Conservation (phyloP, 306 rosid genomes). For the Echinosophora koreensis region DNA sequence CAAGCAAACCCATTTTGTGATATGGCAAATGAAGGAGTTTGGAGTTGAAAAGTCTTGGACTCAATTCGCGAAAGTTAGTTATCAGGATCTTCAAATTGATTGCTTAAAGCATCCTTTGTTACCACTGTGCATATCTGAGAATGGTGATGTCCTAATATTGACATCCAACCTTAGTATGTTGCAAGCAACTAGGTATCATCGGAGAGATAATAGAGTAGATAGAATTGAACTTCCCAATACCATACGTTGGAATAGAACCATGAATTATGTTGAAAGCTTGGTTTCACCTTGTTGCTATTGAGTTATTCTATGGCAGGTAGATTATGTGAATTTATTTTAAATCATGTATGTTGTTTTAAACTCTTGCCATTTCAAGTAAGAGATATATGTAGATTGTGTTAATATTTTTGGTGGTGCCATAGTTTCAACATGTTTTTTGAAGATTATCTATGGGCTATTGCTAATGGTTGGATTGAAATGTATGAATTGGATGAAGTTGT, state of each 20-base stretch:
- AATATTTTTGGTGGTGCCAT: background rate
- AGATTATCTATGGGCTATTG: background rate
- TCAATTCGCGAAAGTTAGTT: background rate
- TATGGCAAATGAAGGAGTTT: background rate
- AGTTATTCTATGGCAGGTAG: background rate
- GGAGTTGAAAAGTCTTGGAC: background rate
- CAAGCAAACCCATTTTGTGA: background rate
- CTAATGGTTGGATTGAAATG: background rate
- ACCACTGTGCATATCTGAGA: background rate
- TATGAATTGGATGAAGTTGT: background rate
- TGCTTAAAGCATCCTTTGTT: background rate
- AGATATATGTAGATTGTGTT: background rate
- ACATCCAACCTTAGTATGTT: background rate
- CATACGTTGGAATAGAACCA: background rate
- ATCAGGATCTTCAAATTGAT: background rate
- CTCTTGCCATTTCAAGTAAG: background rate
- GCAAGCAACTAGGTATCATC: background rate
- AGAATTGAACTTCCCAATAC: background rate
- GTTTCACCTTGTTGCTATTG: background rate
- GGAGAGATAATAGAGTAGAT: background rate
- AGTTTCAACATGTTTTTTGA: too few relatives aligned
- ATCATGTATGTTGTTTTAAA: too few relatives aligned
- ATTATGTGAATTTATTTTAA: background rate
- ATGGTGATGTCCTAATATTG: background rate
- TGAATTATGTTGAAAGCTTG: background rate